Evolutionary conservation across 768 basidiomycete species (phyloP).

Genomic region (Amylocystis lapponica): DNA sequence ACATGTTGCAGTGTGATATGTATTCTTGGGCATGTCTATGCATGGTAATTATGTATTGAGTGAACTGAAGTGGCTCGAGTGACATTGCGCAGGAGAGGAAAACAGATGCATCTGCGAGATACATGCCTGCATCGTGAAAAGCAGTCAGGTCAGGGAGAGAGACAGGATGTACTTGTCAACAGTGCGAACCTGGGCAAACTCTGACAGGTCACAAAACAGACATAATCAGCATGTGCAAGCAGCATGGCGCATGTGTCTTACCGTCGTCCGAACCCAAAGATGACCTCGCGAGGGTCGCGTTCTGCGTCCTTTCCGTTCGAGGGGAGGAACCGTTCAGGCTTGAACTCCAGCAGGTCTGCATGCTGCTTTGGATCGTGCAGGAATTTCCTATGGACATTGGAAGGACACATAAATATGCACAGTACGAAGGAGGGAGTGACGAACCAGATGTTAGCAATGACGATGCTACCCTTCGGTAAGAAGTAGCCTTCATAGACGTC

Average conservation of each 20-base stretch:
- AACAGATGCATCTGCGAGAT: conserved; percentile 23
- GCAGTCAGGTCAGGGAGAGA: background rate
- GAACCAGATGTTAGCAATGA: conserved; percentile 22
- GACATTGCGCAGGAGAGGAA: conserved; percentile 17
- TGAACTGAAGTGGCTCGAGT: too few species aligned
- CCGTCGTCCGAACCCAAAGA: conserved; percentile 44
- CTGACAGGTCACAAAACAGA: background rate
- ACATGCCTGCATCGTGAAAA: conserved; percentile 20
- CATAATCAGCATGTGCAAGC: background rate
- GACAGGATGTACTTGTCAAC: too few species aligned
- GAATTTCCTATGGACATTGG: conserved; percentile 5
- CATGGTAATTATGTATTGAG: too few species aligned
- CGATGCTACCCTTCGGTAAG: conserved; percentile 23
- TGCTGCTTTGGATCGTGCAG: conserved; percentile 32
- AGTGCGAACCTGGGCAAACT: conserved; percentile 10
- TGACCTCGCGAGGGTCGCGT: conserved; percentile 38
- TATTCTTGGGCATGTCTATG: too few species aligned
- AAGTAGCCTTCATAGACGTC: conserved; percentile 22
- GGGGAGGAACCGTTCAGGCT: conserved; percentile 45
- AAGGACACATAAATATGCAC: background rate
- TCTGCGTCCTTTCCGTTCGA: conserved; percentile 20
- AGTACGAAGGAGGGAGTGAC: background rate
- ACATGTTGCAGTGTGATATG: too few species aligned
- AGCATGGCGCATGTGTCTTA: conserved; percentile 8
- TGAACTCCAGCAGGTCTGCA: conserved; percentile 43